A percentile compares a stretch with the other conserved stretches of the same genome.
phyloP scores from a whole-genome alignment of 1,139 yeast species.

The Zygosaccharomyces pseudobailii region DNA sequence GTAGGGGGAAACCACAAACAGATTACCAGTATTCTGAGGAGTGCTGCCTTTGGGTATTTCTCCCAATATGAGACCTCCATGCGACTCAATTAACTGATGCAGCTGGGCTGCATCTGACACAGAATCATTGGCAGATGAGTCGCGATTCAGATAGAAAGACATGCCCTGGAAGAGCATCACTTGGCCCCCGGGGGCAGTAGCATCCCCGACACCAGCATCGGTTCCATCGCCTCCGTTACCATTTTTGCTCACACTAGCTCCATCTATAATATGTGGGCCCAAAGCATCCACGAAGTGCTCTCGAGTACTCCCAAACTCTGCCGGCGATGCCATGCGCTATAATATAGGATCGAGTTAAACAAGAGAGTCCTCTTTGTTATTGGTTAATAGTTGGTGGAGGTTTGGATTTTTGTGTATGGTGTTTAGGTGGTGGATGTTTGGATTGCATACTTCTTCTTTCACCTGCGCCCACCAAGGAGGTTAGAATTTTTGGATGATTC shows the following conservation, averaged over 20 bases:
- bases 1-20: constrained; percentile 29
- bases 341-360: neutral
- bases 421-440: constrained; percentile 21
- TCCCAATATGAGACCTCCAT: constrained; percentile 16
- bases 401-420: constrained; percentile 15
- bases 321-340: constrained; percentile 14
- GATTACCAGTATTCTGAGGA: constrained; percentile 1
- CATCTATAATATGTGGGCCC: constrained; percentile 7
- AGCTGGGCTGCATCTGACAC: constrained; percentile 10
- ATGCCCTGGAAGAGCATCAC: constrained; percentile 19
- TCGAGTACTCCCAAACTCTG: constrained; percentile 24
- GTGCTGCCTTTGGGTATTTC: constrained; percentile 14
- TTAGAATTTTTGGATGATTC: too few relatives aligned
- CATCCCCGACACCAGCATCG: neutral
- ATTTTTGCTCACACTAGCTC: constrained; percentile 1
- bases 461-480: neutral
- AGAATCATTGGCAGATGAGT: constrained; percentile 12
- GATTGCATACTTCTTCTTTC: constrained; percentile 8
- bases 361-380: neutral
- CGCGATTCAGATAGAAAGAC: constrained; percentile 27
- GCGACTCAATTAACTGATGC: constrained; percentile 8
- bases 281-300: constrained; percentile 24
- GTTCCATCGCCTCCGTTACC: neutral
- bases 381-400: constrained; percentile 3
- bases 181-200: neutral